phyloP scores from a whole-genome alignment of 306 rosid species.

The Castanospermum australe region DNA sequence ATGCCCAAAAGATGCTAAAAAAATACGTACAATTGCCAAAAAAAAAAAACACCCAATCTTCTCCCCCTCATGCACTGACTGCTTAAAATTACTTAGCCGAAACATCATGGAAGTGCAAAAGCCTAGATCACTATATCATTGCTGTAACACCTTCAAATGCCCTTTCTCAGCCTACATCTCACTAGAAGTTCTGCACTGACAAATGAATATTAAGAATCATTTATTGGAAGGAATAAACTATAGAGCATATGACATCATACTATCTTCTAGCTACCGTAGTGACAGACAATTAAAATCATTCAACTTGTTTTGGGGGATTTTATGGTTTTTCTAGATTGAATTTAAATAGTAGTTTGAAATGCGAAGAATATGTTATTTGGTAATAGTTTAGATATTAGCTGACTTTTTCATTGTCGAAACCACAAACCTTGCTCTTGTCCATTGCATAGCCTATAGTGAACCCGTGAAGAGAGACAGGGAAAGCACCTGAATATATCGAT shows the following conservation, averaged over 20 bases:
- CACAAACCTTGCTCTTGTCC: neutral
- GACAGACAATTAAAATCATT: neutral
- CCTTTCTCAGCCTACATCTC: neutral
- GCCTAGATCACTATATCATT: neutral
- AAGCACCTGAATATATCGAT: conserved; percentile 29
- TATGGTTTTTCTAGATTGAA: neutral
- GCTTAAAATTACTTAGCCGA: neutral
- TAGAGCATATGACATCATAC: neutral
- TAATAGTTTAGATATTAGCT: neutral
- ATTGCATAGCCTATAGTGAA: neutral
- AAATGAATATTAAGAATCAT: neutral
- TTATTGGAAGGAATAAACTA: neutral
- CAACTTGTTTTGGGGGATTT: neutral
- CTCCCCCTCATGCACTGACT: neutral
- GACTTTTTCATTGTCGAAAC: neutral
- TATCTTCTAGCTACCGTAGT: neutral
- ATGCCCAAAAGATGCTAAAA: neutral
- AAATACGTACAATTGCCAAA: no score
- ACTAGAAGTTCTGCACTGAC: conserved; percentile 2
- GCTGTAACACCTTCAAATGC: neutral
- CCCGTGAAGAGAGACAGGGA: neutral
- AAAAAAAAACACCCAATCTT: neutral
- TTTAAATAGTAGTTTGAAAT: no score
- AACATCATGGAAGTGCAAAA: neutral
- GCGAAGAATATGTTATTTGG: no score